phyloP scores from a whole-genome alignment of 352 stramenopile genomes.

The Aphanomyces euteiches region DNA sequence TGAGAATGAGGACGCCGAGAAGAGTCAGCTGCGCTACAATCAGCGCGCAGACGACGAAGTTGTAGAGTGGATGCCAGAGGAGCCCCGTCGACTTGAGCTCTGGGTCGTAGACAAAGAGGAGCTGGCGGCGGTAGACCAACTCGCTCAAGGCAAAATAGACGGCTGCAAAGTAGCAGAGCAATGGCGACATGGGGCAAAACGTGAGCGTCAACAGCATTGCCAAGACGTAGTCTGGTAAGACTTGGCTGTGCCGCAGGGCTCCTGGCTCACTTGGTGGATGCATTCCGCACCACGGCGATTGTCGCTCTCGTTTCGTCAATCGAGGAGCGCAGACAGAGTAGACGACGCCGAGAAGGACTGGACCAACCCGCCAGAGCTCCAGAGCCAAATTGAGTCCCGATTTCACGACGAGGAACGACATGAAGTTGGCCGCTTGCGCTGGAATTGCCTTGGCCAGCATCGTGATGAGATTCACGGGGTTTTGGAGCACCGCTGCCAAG shows the following conservation, averaged over 20 bases:
- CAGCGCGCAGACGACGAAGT: conserved; percentile 69
- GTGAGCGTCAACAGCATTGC: conserved; percentile 69
- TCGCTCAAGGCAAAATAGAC: conserved; percentile 71
- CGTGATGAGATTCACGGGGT: conserved; percentile 57
- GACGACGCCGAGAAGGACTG: conserved; percentile 44
- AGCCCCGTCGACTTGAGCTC: conserved; percentile 54
- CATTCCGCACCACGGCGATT: conserved; percentile 55
- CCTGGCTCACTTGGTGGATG: conserved; percentile 47
- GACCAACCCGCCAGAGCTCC: conserved; percentile 60
- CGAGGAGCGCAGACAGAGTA: conserved; percentile 60
- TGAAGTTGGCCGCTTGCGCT: conserved; percentile 81
- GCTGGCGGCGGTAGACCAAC: conserved; percentile 61
- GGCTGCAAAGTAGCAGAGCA: conserved; percentile 71
- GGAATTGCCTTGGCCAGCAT: conserved; percentile 76
- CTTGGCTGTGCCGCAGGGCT: conserved; percentile 54
- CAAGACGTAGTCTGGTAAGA: conserved; percentile 60
- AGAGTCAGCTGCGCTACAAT: conserved; percentile 71
- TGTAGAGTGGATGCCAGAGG: conserved; percentile 72
- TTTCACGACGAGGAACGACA: conserved; percentile 73
- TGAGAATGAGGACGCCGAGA: conserved; percentile 75
- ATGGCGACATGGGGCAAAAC: conserved; percentile 71
- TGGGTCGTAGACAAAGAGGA: conserved; percentile 67
- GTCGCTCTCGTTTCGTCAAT: conserved; percentile 54
- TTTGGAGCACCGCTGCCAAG: conserved; percentile 63
- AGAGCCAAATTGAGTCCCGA: conserved; percentile 56